These are phyloP conservation scores for Caryopteris hybrid DNA, from an alignment of 305 asterid species.

Conservation along the genomic window DNA sequence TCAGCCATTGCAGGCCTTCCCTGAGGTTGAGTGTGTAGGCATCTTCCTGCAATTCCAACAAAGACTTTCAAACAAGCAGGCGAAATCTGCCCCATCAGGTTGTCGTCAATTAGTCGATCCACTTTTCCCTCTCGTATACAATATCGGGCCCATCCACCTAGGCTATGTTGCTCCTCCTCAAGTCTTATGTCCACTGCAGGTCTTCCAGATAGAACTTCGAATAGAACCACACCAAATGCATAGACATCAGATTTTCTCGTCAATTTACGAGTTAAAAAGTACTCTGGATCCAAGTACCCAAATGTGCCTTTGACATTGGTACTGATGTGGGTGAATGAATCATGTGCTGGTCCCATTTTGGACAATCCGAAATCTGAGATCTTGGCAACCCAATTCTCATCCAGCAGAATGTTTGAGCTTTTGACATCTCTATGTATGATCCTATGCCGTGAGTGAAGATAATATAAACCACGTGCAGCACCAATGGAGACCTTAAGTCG, in stretches of 20 bases:
- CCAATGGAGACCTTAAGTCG: conserved; percentile 56
- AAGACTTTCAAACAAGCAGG: background rate
- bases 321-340: conserved; percentile 53
- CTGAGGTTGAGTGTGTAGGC: background rate
- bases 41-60: conserved; percentile 3
- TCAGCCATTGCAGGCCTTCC: background rate
- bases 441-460: conserved; percentile 54
- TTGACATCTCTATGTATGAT: conserved; percentile 75
- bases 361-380: conserved; percentile 74
- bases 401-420: conserved; percentile 63
- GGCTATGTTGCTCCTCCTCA: conserved; percentile 52
- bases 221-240: conserved; percentile 67
- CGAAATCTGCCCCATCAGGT: background rate
- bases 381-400: conserved; percentile 68
- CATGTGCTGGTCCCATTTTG: conserved; percentile 56
- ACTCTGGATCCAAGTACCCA: conserved; percentile 71
- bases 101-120: conserved; percentile 17
- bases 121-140: conserved; percentile 56
- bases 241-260: conserved; percentile 68
- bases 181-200: conserved; percentile 45
- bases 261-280: conserved; percentile 40
- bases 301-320: conserved; percentile 58
- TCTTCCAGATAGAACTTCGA: conserved; percentile 64
- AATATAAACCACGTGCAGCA: conserved; percentile 62
- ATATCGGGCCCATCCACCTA: conserved; percentile 61